phyloP scores from a whole-genome alignment of 2,329 filamentous ascomycete species.

The Clarireedia hainanense region DNA sequence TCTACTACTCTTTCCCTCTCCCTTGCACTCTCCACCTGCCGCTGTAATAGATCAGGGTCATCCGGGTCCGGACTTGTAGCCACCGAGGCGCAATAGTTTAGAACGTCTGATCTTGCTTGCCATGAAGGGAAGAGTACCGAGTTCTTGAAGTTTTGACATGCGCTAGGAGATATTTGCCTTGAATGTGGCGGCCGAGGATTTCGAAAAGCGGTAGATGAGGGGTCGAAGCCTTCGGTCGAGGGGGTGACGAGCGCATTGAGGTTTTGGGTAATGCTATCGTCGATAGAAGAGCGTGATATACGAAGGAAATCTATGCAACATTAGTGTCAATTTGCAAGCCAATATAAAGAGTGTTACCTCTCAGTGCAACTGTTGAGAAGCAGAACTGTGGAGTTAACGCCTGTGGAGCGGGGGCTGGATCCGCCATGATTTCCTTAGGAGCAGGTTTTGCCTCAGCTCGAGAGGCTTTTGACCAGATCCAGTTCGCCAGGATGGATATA shows the following conservation, averaged over 20 bases:
- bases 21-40: conserved; percentile 62
- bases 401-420: conserved; percentile 33
- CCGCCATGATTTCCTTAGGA: conserved; percentile 21
- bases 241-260: conserved; percentile 84
- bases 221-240: conserved; percentile 65
- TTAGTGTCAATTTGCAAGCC: not conserved
- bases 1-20: conserved; percentile 70
- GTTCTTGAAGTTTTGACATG: conserved; percentile 68
- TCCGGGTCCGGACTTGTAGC: conserved; percentile 81
- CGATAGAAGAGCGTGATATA: conserved; percentile 72
- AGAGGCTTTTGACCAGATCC: conserved; percentile 27
- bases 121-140: conserved; percentile 80
- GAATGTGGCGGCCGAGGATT: conserved; percentile 40
- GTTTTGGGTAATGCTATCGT: conserved; percentile 90
- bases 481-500: conserved; percentile 23
- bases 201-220: conserved; percentile 63
- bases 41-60: conserved; percentile 66
- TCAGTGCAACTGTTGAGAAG: conserved; percentile 60
- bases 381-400: conserved; percentile 67
- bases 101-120: conserved; percentile 72
- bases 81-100: conserved; percentile 84
- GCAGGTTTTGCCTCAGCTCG: conserved; percentile 17
- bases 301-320: conserved; percentile 73
- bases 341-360: conserved; percentile 42
- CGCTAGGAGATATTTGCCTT: conserved; percentile 47